These are phyloP conservation scores for Exophiala spinifera DNA, from an alignment of 2,329 filamentous ascomycete genomes.

Conservation along the genomic window DNA sequence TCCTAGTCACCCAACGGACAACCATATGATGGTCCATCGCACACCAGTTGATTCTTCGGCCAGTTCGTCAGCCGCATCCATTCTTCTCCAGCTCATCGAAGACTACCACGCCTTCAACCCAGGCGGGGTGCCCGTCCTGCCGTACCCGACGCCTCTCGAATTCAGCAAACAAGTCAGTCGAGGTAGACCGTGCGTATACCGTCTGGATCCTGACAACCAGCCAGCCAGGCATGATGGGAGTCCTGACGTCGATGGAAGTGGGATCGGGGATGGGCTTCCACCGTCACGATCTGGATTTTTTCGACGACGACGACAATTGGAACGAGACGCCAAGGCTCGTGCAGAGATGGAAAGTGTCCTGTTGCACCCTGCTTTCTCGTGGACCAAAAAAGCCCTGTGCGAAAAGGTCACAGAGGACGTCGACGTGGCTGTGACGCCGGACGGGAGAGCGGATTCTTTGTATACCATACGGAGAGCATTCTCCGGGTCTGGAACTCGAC, in stretches of 20 bases:
- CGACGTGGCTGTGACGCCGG: slow-evolving; percentile 28
- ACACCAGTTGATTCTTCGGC: too few relatives aligned
- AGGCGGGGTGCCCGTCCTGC: slow-evolving; percentile 9
- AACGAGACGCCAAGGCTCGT: background rate
- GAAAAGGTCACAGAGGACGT: slow-evolving; percentile 18
- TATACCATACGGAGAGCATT: too few relatives aligned
- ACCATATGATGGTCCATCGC: too few relatives aligned
- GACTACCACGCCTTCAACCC: slow-evolving; percentile 29
- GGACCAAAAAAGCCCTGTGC: slow-evolving; percentile 21
- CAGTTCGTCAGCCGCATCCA: background rate
- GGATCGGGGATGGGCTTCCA: too few relatives aligned
- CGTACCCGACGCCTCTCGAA: slow-evolving; percentile 23
- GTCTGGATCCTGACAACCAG: slow-evolving; percentile 6
- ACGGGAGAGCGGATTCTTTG: slow-evolving; percentile 27
- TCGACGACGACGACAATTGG: too few relatives aligned
- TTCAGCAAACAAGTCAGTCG: slow-evolving; percentile 28
- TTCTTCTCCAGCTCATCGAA: slow-evolving; percentile 19
- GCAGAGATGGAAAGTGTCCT: slow-evolving; percentile 6
- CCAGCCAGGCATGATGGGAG: background rate
- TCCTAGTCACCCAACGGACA: too few relatives aligned
- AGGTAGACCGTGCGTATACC: slow-evolving; percentile 24
- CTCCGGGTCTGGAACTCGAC: background rate
- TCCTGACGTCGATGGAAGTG: too few relatives aligned
- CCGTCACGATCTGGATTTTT: too few relatives aligned
- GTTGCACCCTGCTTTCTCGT: slow-evolving; percentile 20